Evolutionary conservation across 2,329 filamentous ascomycete species (phyloP), one percentile per base, ranked within the genome.

Genomic region (Colletotrichum somersetense): DNA sequence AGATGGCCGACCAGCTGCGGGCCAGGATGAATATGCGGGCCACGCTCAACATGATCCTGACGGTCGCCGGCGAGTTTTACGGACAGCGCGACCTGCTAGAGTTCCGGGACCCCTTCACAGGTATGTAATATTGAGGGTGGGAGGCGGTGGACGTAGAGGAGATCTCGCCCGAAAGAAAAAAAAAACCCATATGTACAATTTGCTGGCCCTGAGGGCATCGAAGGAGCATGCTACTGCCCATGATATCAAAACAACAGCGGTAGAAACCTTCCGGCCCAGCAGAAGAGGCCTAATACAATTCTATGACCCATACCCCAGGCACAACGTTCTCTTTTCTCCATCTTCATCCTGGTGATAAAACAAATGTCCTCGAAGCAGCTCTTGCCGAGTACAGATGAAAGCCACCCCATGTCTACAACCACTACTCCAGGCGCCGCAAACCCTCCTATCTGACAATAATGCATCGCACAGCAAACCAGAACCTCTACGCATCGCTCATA

Each of bases 31-130:
- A 87, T 79, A 86, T 86, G 84, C 86, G 89, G 38, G 92, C 91
- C n/a, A 95, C 94, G 52, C 85, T 98, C 44, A 95, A 97, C 82
- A 97, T 97, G 94, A 93, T 98, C 65, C 85, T 98, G 75, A 96
- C 93, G 0, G 88, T 98, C 46, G 91, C 93, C 59, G 95, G 94
- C 76, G 95, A 97, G 82, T 90, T 93, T 75, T 98, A 95, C 81
- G 95, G 96, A 1, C 96, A 98, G 82, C 88, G 92, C 75, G 96
- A 98, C 81, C 82, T 98, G 74, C 87, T 98, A 61, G 90, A 93
- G 77, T 93, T 91, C 73, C 89, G 94, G 70, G 89, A 92, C 73
- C 88, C 88, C 5, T 91, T 90, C 76, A 82, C 85, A 30, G 82
- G 83, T 44, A 79, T 85, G 75, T 85, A 81, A 79, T 3, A 20